These are phyloP conservation scores for Graphilbum ipis-grandicollis DNA, from an alignment of 2,329 filamentous ascomycete genomes.

Conservation along the genomic window DNA sequence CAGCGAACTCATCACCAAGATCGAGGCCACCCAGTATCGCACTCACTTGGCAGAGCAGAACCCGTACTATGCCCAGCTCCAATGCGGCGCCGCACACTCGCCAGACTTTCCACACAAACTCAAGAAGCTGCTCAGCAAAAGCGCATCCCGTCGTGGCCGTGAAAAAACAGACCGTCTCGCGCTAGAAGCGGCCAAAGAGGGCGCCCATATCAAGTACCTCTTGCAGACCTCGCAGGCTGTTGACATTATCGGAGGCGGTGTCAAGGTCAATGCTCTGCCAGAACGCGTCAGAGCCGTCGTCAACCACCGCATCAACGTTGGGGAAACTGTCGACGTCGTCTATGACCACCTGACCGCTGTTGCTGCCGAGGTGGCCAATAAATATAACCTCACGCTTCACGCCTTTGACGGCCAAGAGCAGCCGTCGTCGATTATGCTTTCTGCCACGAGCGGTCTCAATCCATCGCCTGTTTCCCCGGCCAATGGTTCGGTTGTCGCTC, in stretches of 20 bases:
- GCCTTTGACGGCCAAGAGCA: constrained; percentile 24
- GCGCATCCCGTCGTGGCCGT: constrained; percentile 10
- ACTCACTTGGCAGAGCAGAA: constrained; percentile 21
- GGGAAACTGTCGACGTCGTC: constrained; percentile 32
- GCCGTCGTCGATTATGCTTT: constrained; percentile 23
- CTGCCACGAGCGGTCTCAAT: constrained; percentile 14
- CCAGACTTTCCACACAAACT: constrained; percentile 17
- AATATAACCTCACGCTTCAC: constrained; percentile 37
- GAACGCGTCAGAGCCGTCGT: constrained; percentile 38
- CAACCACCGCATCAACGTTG: constrained; percentile 42
- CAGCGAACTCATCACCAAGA: constrained; percentile 25
- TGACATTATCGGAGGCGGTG: constrained; percentile 42
- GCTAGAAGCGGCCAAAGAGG: constrained; percentile 24
- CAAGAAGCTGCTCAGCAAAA: constrained; percentile 25
- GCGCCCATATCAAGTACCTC: constrained; percentile 23
- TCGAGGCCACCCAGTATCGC: constrained; percentile 28
- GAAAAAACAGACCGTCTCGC: constrained; percentile 19
- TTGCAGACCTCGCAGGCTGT: constrained; percentile 45
- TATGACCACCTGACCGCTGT: constrained; percentile 30
- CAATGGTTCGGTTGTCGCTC: constrained; percentile 10
- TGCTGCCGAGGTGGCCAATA: constrained; percentile 30
- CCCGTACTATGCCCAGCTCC: constrained; percentile 23
- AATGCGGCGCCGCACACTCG: constrained; percentile 27
- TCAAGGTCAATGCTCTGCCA: constrained; percentile 52
- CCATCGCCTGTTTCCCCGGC: constrained; percentile 20